Base-by-base conservation (phyloP, 768 basidiomycete species). In the button mushroom (Agaricus bisporus) region DNA sequence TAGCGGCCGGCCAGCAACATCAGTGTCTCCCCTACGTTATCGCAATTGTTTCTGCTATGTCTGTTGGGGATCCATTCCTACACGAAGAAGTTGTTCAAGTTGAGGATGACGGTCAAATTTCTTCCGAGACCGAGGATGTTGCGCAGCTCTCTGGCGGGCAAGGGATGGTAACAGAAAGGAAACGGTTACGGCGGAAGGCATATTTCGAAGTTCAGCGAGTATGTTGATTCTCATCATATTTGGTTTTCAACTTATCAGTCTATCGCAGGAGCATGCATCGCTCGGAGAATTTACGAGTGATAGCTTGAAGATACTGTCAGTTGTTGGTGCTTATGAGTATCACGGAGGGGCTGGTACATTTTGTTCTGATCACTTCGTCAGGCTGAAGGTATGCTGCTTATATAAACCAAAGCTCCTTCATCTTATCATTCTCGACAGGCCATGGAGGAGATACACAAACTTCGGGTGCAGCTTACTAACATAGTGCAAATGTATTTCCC, bases 371-470 rank as follows among this genome's bases (percentile, higher is more conserved):
- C 91, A 98, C 67, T 99, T 97, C 60, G 87, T 98, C 18, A 76
- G 93, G 57, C 78, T 78, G 0, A 98, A 98, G 78, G 95, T 93
- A 61, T 35, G 73, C 57, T 8, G 39, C 22, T 25, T 55, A 3
- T 55, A 3, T 45, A 22, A 4, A 15, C 5, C 12, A 18, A 14
- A 22, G 38, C 14, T 47, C 28, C 8, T 5, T 28, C 12, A 12
- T 47, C 38, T 22, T 17, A 47, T 28, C 18, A 10, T 17, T 6
- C 11, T 28, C 22, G 6, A 17, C 41, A 98, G 95, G 91, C 93
- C 0, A 98, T 99, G 95, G 91, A 97, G 69, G 97, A 99, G 71
- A 95, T 97, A 35, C 97, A 95, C 68, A 98, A 98, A 65, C 76
- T 99, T 4, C 82, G 94, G 35, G 78, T 83, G 0, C 97, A 99